phyloP scores from a whole-genome alignment of 371 early-diverging fungal genomes.

The Zychaea mexicana region DNA sequence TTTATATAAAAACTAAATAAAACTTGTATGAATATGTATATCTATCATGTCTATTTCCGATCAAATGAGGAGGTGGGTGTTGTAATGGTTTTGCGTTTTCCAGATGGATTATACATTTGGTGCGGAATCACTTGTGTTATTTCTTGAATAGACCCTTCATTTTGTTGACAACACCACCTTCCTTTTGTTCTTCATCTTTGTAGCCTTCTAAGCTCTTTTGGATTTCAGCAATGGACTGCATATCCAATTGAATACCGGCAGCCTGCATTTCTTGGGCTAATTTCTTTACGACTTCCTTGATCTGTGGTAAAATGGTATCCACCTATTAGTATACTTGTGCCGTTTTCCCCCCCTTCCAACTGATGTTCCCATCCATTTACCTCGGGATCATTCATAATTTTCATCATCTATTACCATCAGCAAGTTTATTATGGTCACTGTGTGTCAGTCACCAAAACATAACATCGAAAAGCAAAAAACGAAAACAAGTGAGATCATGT shows the following conservation, averaged over 20 bases:
- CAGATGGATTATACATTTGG: no score
- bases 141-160: constrained; percentile 45
- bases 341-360: not conserved
- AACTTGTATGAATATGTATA: no score
- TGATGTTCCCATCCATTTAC: constrained; percentile 11
- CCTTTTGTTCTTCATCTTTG: constrained; percentile 18
- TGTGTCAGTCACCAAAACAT: not conserved
- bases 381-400: constrained; percentile 47
- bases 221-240: constrained; percentile 39
- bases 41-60: no score
- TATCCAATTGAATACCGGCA: constrained; percentile 45
- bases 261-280: constrained; percentile 38
- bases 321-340: not conserved
- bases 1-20: no score
- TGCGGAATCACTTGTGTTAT: no score
- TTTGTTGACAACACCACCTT: constrained; percentile 27
- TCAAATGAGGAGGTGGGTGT: no score
- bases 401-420: constrained; percentile 19
- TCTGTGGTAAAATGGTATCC: not conserved
- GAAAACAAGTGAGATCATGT: not conserved
- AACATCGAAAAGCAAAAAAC: not conserved
- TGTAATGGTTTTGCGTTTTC: no score
- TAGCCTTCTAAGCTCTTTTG: constrained; percentile 20
- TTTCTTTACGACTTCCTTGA: constrained; percentile 24
- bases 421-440: no score